Evolutionary conservation across 768 basidiomycete species (phyloP).

Genomic region (Pholiota microspora): DNA sequence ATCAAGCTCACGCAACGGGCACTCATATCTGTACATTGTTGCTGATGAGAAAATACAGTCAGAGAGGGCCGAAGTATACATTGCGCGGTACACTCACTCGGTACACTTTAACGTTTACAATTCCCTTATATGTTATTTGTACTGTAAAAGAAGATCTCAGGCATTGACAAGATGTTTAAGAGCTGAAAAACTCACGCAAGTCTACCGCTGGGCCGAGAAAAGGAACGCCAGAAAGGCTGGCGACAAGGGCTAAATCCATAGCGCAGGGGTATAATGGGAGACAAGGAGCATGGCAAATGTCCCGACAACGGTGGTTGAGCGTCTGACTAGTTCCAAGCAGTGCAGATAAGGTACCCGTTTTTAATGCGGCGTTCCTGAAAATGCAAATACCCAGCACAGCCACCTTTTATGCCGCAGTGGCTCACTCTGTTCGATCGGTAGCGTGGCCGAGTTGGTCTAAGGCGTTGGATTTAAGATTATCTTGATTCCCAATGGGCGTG

Average conservation of each 20-base stretch:
- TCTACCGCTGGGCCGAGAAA: slow-evolving; percentile 3
- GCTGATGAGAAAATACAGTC: slow-evolving; percentile 20
- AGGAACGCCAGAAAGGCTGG: slow-evolving; percentile 2
- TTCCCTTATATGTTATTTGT: slow-evolving; percentile 23
- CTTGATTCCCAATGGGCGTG: slow-evolving; percentile 81
- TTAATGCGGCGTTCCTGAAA: too few relatives aligned
- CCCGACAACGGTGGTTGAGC: neutral
- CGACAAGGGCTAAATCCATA: slow-evolving; percentile 2
- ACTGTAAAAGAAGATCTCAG: slow-evolving; percentile 21
- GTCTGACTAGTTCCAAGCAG: neutral
- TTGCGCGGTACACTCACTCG: slow-evolving; percentile 22
- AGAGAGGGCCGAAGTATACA: neutral
- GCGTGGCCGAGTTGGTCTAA: slow-evolving; percentile 90
- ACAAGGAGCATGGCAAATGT: neutral
- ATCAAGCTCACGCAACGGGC: slow-evolving; percentile 29
- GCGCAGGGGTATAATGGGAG: neutral
- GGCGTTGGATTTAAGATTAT: slow-evolving; percentile 83
- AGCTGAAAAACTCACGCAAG: neutral
- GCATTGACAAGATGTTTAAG: neutral
- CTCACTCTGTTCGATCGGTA: slow-evolving; percentile 35
- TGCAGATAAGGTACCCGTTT: slow-evolving; percentile 7
- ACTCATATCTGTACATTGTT: slow-evolving; percentile 35
- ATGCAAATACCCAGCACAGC: too few relatives aligned
- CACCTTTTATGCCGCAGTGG: too few relatives aligned
- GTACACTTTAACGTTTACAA: slow-evolving; percentile 39